A percentile compares a stretch with the other conserved stretches of the same genome.
Evolutionary conservation across 345 rosid species (phyloP).

Genomic region (Trapa bicornis): DNA sequence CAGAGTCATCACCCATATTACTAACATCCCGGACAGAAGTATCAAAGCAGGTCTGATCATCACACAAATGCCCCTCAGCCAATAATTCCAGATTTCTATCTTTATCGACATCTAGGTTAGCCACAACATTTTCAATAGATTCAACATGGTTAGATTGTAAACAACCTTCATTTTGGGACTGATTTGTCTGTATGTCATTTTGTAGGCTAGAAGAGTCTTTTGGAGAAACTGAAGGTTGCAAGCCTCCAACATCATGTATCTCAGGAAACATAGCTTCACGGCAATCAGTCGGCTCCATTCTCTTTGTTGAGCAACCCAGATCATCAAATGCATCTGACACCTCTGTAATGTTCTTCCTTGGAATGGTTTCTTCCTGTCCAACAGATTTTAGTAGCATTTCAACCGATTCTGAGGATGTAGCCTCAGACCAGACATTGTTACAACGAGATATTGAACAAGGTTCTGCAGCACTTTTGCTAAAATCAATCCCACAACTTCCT

Average conservation of each 20-base stretch:
- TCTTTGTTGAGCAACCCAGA: conserved; percentile 52
- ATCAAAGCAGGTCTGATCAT: conserved; percentile 9
- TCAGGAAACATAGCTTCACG: conserved; percentile 22
- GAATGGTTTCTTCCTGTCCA: conserved; percentile 59
- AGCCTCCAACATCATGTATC: conserved; percentile 21
- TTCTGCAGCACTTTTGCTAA: conserved; percentile 67
- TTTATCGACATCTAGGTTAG: neutral
- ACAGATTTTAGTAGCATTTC: conserved; percentile 62
- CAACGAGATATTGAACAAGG: conserved; percentile 70
- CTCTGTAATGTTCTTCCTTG: conserved; percentile 29
- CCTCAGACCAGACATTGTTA: conserved; percentile 92
- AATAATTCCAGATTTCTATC: conserved; percentile 5
- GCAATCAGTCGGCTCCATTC: conserved; percentile 56
- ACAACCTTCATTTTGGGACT: conserved; percentile 25
- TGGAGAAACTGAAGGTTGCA: conserved; percentile 20
- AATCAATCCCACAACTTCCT: conserved; percentile 51
- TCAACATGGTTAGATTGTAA: conserved; percentile 21
- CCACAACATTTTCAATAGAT: conserved; percentile 11
- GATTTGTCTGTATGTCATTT: conserved; percentile 27
- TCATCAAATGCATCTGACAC: conserved; percentile 54
- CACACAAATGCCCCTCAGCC: neutral
- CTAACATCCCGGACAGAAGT: conserved; percentile 18
- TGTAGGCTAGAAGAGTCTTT: conserved; percentile 15
- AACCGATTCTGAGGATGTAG: conserved; percentile 29
- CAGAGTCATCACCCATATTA: conserved; percentile 17